Evolutionary conservation across 441 rosid species (phyloP).

Genomic region (Jatropha podagrica): DNA sequence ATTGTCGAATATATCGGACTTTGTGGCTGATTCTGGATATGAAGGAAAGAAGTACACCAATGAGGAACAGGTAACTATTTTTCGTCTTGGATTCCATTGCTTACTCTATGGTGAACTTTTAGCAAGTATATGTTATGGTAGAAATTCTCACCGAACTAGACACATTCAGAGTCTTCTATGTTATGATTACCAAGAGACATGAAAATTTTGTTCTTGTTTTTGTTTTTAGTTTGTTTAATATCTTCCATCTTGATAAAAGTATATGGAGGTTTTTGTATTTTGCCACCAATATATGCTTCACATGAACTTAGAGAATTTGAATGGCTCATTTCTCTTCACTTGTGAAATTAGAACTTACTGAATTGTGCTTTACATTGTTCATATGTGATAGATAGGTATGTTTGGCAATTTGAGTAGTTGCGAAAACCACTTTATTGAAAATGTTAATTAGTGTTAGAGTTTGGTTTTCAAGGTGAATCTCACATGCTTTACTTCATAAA

Average conservation of each 20-base stretch:
- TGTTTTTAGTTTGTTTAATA: neutral
- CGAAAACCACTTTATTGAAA: too few species aligned
- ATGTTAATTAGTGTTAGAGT: too few species aligned
- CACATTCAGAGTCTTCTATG: slow-evolving; percentile 20
- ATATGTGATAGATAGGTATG: too few species aligned
- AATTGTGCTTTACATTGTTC: too few species aligned
- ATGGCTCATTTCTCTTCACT: too few species aligned
- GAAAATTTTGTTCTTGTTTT: neutral
- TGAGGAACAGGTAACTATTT: slow-evolving; percentile 28
- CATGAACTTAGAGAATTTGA: too few species aligned
- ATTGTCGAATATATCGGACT: slow-evolving; percentile 10
- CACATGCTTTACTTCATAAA: too few species aligned
- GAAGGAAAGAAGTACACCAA: slow-evolving; percentile 12
- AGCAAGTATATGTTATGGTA: slow-evolving; percentile 46
- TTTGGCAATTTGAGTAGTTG: too few species aligned
- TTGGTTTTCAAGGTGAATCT: too few species aligned
- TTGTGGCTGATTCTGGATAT: neutral
- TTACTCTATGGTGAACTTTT: slow-evolving; percentile 46
- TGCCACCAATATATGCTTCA: too few species aligned
- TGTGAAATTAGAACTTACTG: too few species aligned
- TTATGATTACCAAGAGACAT: slow-evolving; percentile 9
- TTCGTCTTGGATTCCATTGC: slow-evolving; percentile 62
- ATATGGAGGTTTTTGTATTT: too few species aligned
- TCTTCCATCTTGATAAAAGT: neutral
- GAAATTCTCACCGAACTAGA: slow-evolving; percentile 25